Evolutionary conservation across 192 early-diverging fungal species (phyloP).

Genomic region (Coemansia guatemalensis): DNA sequence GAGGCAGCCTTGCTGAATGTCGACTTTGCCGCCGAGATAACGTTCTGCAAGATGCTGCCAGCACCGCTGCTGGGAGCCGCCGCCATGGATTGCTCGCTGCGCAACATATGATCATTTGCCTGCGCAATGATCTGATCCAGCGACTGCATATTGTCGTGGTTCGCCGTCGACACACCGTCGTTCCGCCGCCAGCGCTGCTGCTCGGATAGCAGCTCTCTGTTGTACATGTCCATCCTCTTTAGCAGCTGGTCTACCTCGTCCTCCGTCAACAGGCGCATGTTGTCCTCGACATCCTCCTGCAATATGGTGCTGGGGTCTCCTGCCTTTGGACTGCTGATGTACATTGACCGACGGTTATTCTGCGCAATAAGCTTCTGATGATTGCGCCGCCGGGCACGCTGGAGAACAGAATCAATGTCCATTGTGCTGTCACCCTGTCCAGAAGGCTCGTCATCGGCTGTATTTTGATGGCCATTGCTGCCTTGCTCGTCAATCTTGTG

Average conservation of each 20-base stretch:
- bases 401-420: conserved; percentile 38
- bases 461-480: not conserved
- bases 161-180: not conserved
- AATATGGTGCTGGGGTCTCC: conserved; percentile 6
- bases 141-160: conserved; percentile 21
- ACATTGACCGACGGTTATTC: conserved; percentile 52
- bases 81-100: conserved; percentile 20
- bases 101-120: conserved; percentile 44
- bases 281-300: conserved; percentile 46
- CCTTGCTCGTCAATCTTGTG: conserved; percentile 21
- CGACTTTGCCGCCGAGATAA: conserved; percentile 35
- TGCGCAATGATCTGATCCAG: conserved; percentile 36
- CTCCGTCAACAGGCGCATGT: conserved; percentile 48
- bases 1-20: conserved; percentile 24
- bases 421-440: conserved; percentile 7
- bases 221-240: conserved; percentile 50
- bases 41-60: conserved; percentile 33
- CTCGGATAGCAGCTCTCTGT: conserved; percentile 44
- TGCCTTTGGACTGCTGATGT: conserved; percentile 20
- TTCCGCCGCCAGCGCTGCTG: conserved; percentile 38
- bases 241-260: conserved; percentile 43
- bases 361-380: conserved; percentile 42
- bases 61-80: not conserved
- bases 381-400: conserved; percentile 37
- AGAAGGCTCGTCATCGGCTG: not conserved